phyloP scores from a whole-genome alignment of 2,329 filamentous ascomycete species.

The Coniochaeta ligniaria region DNA sequence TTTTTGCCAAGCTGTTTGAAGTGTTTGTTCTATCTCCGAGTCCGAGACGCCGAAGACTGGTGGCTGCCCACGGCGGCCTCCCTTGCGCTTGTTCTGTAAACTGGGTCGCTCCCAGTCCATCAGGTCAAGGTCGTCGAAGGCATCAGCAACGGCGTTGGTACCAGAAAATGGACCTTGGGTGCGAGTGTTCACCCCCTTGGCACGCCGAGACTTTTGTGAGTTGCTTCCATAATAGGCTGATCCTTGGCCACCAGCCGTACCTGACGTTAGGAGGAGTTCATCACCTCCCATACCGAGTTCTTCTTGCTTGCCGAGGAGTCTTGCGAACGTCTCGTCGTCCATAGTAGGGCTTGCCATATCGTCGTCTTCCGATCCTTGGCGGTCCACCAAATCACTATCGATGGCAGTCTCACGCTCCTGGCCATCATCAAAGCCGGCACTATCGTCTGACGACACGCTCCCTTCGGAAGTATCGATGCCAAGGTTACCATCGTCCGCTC shows the following conservation, averaged over 20 bases:
- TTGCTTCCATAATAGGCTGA: constrained; percentile 31
- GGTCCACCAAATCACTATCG: not conserved
- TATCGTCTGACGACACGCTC: constrained; percentile 10
- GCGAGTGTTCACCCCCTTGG: constrained; percentile 4
- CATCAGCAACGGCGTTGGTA: constrained; percentile 34
- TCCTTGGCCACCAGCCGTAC: not conserved
- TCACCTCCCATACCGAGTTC: constrained; percentile 55
- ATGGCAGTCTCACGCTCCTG: constrained; percentile 29
- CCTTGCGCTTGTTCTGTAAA: constrained; percentile 55
- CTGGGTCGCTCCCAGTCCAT: constrained; percentile 76
- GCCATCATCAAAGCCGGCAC: constrained; percentile 20
- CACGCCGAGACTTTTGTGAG: constrained; percentile 13
- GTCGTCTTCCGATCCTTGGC: not conserved
- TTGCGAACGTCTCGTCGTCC: constrained; percentile 56
- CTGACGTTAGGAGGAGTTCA: constrained; percentile 41
- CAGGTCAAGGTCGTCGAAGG: constrained; percentile 67
- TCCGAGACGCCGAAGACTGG: constrained; percentile 53
- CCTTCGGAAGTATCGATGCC: constrained; percentile 12
- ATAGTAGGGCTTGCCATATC: constrained; percentile 14
- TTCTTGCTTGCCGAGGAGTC: constrained; percentile 53
- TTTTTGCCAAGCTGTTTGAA: constrained; percentile 55
- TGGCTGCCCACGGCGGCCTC: constrained; percentile 41
- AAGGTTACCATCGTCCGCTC: constrained; percentile 31
- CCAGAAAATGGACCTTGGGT: constrained; percentile 21
- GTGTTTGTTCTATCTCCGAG: constrained; percentile 54